phyloP scores from a whole-genome alignment of 2,329 filamentous ascomycete genomes.

The Colletotrichum sublineola region DNA sequence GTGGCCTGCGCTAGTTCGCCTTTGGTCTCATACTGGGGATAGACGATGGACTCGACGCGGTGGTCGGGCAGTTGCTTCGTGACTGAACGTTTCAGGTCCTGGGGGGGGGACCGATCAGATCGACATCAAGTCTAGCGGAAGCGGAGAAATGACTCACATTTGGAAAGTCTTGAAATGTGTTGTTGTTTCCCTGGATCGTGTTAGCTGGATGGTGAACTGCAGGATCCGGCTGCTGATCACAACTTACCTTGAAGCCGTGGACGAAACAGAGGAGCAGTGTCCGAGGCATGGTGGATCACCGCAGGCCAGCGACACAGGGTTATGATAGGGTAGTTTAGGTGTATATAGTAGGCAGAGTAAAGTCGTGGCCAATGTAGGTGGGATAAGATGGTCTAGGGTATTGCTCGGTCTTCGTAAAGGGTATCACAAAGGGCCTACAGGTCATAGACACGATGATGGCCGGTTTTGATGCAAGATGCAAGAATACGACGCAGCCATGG shows the following conservation, averaged over 20 bases:
- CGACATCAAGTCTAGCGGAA: background rate
- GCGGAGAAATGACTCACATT: slow-evolving; percentile 50
- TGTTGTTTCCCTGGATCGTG: slow-evolving; percentile 69
- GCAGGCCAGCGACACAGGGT: slow-evolving; percentile 5
- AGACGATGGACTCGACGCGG: slow-evolving; percentile 71
- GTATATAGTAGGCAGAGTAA: background rate
- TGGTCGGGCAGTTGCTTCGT: slow-evolving; percentile 71
- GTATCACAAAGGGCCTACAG: background rate
- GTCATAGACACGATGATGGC: background rate
- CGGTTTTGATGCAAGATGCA: background rate
- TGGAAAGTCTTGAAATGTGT: slow-evolving; percentile 78
- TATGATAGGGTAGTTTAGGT: background rate
- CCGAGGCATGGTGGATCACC: slow-evolving; percentile 54
- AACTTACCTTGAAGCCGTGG: slow-evolving; percentile 77
- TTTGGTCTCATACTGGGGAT: slow-evolving; percentile 80
- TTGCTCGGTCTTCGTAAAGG: background rate
- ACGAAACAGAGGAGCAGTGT: slow-evolving; percentile 80
- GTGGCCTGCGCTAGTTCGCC: slow-evolving; percentile 71
- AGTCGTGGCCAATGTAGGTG: background rate
- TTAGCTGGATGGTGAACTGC: background rate
- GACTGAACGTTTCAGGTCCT: slow-evolving; percentile 71
- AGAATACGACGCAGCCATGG: background rate
- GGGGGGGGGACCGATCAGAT: background rate
- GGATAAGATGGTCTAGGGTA: background rate
- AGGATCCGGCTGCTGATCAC: background rate